Evolutionary conservation across 2,329 filamentous ascomycete species (phyloP).

Genomic region (Paracoccidioides brasiliensis): DNA sequence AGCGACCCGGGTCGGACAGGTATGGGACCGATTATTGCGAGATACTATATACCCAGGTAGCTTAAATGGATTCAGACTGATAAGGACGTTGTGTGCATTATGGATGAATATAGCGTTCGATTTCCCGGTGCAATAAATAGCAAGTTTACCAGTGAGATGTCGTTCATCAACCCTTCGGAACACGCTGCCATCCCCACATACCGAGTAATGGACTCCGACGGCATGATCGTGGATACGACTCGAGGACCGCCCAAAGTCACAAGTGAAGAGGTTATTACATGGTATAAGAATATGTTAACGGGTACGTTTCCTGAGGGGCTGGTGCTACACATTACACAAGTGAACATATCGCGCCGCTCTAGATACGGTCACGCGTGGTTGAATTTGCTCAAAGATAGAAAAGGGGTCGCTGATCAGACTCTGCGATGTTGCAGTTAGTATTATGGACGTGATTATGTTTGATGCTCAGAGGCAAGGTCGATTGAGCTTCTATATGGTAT

Average conservation of each 20-base stretch:
- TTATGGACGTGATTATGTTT: constrained; percentile 98
- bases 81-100: not conserved
- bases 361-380: too few relatives aligned
- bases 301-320: constrained; percentile 24
- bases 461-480: constrained; percentile 93
- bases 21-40: constrained; percentile 19
- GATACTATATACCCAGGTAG: not conserved
- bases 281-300: constrained; percentile 53
- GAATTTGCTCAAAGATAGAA: not conserved
- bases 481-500: constrained; percentile 90
- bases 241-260: constrained; percentile 54
- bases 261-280: constrained; percentile 45
- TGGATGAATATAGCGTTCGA: constrained; percentile 35
- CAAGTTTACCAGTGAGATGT: constrained; percentile 70
- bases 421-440: constrained; percentile 39
- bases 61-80: constrained; percentile 4
- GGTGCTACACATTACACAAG: too few relatives aligned
- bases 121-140: constrained; percentile 95
- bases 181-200: constrained; percentile 76
- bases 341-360: too few relatives aligned
- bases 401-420: not conserved
- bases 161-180: constrained; percentile 61
- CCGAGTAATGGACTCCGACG: constrained; percentile 81
- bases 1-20: constrained; percentile 47
- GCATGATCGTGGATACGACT: constrained; percentile 61